Percentiles rank a stretch among this genome's conserved stretches.
Conservation (phyloP, 257 asterid species). For the Gentiana straminea region DNA sequence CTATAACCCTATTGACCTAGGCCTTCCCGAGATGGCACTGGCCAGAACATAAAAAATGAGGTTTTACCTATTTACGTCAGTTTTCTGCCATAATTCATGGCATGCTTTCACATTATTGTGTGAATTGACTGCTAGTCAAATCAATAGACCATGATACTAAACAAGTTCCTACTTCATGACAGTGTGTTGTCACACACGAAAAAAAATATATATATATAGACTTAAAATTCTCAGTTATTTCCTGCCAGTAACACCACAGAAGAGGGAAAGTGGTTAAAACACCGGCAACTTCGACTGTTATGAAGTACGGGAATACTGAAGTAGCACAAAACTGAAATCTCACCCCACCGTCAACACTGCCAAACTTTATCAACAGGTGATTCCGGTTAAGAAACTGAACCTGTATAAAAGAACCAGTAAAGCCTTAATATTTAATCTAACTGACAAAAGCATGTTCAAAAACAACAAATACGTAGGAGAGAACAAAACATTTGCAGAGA, state of each 20-base stretch:
- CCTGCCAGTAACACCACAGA: neutral
- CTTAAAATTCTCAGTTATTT: neutral
- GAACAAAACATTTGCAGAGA: neutral
- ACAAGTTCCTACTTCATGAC: neutral
- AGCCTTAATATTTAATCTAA: neutral
- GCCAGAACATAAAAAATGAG: too few relatives aligned
- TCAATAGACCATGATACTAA: too few relatives aligned
- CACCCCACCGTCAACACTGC: conserved; percentile 98
- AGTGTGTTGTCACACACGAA: neutral
- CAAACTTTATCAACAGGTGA: conserved; percentile 84
- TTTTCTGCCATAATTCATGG: too few relatives aligned
- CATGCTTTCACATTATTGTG: too few relatives aligned
- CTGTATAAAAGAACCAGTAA: conserved; percentile 26
- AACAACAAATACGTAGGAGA: neutral
- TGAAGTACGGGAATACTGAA: neutral
- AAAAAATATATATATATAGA: neutral
- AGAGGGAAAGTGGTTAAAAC: neutral
- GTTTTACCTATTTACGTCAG: too few relatives aligned
- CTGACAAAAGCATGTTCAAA: neutral
- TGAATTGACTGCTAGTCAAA: too few relatives aligned
- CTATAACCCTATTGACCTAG: too few relatives aligned
- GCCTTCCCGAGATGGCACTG: too few relatives aligned
- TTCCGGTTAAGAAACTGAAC: conserved; percentile 93
- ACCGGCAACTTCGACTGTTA: neutral
- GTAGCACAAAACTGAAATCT: conserved; percentile 29